Conservation (phyloP, 2,329 filamentous ascomycete genomes). For the Trichoderma oligosporum region DNA sequence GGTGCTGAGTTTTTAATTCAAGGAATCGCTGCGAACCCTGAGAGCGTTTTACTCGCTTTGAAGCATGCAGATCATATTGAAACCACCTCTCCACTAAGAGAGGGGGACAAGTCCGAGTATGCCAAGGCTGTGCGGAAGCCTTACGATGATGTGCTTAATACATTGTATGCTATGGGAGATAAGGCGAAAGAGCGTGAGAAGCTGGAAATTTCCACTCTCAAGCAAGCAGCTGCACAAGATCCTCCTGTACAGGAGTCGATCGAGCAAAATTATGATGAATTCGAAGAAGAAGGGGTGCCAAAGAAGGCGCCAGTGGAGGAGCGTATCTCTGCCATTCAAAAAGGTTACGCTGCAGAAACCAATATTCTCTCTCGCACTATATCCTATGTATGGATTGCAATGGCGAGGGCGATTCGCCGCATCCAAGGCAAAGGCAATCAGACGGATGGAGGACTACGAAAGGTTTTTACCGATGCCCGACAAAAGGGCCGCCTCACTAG, state of each 20-base stretch:
- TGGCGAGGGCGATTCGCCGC: slow-evolving; percentile 90
- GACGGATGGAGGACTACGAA: slow-evolving; percentile 71
- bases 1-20: slow-evolving; percentile 76
- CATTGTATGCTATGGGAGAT: slow-evolving; percentile 81
- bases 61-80: slow-evolving; percentile 88
- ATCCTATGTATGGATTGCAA: slow-evolving; percentile 89
- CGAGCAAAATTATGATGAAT: slow-evolving; percentile 49
- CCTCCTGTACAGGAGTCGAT: slow-evolving; percentile 38
- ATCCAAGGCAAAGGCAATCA: slow-evolving; percentile 76
- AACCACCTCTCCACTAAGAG: slow-evolving; percentile 69
- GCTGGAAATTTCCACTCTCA: slow-evolving; percentile 53
- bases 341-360: slow-evolving; percentile 68
- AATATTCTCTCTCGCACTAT: slow-evolving; percentile 77
- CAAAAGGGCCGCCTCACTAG: slow-evolving; percentile 84
- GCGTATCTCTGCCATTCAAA: slow-evolving; percentile 58
- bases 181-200: slow-evolving; percentile 64
- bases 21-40: slow-evolving; percentile 84
- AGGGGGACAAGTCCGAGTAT: slow-evolving; percentile 73
- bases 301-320: slow-evolving; percentile 60
- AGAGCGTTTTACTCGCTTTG: slow-evolving; percentile 85
- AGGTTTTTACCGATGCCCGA: slow-evolving; percentile 85
- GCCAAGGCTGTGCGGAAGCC: slow-evolving; percentile 76
- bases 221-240: slow-evolving; percentile 46
- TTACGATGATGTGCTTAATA: slow-evolving; percentile 77
- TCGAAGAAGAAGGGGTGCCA: slow-evolving; percentile 38